These are phyloP conservation scores for Leishmania arabica DNA, from an alignment of 208 protist genomes.

Conservation along the genomic window DNA sequence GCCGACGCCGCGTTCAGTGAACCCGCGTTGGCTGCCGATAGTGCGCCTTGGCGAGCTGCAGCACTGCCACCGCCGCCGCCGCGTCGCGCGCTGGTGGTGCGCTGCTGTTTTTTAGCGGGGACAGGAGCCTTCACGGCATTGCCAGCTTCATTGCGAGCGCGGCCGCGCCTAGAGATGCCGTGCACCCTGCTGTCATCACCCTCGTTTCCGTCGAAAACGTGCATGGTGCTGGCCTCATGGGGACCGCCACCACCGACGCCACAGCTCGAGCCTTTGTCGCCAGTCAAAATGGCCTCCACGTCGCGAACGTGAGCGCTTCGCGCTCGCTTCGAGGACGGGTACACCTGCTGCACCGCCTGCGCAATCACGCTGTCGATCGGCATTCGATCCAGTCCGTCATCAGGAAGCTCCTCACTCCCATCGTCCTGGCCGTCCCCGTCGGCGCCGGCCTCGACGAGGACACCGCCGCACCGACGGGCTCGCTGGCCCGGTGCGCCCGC, in stretches of 20 bases:
- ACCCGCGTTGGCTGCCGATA: neutral
- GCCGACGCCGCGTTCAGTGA: neutral
- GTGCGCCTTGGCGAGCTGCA: neutral
- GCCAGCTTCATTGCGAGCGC: neutral
- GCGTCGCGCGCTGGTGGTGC: slow-evolving; percentile 16
- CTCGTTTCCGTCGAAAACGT: neutral
- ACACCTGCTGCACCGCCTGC: slow-evolving; percentile 22
- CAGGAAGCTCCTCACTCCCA: slow-evolving; percentile 59
- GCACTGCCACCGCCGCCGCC: neutral
- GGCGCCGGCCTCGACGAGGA: neutral
- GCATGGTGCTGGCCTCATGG: neutral
- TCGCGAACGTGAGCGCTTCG: slow-evolving; percentile 11
- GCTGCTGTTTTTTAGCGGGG: slow-evolving; percentile 13
- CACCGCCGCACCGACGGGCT: neutral
- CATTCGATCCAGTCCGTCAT: slow-evolving; percentile 50
- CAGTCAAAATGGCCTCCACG: neutral
- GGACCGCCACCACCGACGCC: neutral
- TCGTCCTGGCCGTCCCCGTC: slow-evolving; percentile 48
- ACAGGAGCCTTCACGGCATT: neutral
- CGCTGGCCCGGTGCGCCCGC: neutral
- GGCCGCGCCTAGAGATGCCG: neutral
- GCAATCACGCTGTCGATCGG: slow-evolving; percentile 40
- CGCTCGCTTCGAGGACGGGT: slow-evolving; percentile 9
- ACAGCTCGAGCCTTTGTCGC: neutral
- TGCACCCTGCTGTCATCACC: neutral